These are phyloP conservation scores for Lecanicillium sp. DNA, from an alignment of 2,329 filamentous ascomycete species.

Conservation along the genomic window DNA sequence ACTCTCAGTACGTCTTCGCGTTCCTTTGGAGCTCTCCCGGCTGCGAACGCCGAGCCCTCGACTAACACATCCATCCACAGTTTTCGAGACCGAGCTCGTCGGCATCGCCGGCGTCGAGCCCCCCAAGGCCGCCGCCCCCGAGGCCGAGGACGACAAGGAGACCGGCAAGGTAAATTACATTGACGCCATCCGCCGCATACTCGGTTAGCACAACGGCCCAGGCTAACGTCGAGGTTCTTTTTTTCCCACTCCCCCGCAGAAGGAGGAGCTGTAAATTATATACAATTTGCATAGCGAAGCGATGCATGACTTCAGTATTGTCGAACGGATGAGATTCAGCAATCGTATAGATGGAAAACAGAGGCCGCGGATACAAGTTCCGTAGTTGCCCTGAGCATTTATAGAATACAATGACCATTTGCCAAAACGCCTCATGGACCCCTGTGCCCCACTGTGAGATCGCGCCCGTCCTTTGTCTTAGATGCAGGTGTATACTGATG, in stretches of 20 bases:
- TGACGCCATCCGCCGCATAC: conserved; percentile 4
- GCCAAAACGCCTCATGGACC: neutral
- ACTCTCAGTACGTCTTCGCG: conserved; percentile 57
- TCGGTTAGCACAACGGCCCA: conserved; percentile 1
- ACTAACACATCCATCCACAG: conserved; percentile 32
- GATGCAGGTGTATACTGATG: neutral
- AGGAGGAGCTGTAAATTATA: conserved; percentile 13
- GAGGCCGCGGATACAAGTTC: neutral
- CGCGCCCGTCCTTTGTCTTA: neutral
- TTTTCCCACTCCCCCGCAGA: neutral
- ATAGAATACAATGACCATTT: neutral
- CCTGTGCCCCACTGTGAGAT: neutral
- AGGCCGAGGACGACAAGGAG: conserved; percentile 2
- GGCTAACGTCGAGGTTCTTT: conserved; percentile 9
- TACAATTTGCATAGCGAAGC: too few species aligned
- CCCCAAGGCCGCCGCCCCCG: conserved; percentile 2
- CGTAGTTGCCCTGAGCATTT: neutral
- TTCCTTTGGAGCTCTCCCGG: conserved; percentile 11
- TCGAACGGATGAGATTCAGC: too few species aligned
- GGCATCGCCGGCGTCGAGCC: conserved; percentile 65
- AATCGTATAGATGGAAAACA: too few species aligned
- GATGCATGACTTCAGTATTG: too few species aligned
- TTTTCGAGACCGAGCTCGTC: conserved; percentile 90
- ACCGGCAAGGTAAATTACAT: conserved; percentile 8
- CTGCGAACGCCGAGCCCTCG: conserved; percentile 12